A percentile compares a stretch with the other conserved stretches of the same genome.
These are phyloP conservation scores for Paecilomyces sp. DNA, from an alignment of 2,329 filamentous ascomycete genomes.

Conservation along the genomic window DNA sequence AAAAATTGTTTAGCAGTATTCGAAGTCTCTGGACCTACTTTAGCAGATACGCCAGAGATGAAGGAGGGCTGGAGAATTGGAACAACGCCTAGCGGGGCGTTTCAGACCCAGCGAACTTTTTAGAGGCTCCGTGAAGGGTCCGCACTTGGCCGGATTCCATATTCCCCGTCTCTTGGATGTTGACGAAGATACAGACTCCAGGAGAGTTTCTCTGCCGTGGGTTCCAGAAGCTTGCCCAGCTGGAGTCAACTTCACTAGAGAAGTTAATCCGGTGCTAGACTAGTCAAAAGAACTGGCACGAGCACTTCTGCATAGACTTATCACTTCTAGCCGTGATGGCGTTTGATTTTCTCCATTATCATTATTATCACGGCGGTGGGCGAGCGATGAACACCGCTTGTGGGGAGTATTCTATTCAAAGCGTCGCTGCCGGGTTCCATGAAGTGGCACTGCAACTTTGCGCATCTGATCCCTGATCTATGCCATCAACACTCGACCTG, in stretches of 20 bases:
- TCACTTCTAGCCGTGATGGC: neutral
- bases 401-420: neutral
- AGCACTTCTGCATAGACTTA: neutral
- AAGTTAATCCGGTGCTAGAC: neutral
- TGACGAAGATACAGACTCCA: neutral
- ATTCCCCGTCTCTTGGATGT: neutral
- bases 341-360: neutral
- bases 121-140: neutral
- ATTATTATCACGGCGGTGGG: neutral
- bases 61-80: neutral
- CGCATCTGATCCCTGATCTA: neutral
- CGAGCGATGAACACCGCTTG: neutral
- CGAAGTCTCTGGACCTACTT: neutral
- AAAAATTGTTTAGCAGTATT: neutral
- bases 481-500: neutral
- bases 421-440: neutral
- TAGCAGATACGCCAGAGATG: neutral
- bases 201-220: neutral
- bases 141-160: neutral
- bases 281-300: neutral
- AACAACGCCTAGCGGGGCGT: neutral
- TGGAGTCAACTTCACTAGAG: neutral
- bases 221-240: neutral
- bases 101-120: neutral
- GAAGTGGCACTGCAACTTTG: neutral